Evolutionary conservation across 2,329 filamentous ascomycete genomes (phyloP).

Genomic region (Neopestalotiopsis sp.): DNA sequence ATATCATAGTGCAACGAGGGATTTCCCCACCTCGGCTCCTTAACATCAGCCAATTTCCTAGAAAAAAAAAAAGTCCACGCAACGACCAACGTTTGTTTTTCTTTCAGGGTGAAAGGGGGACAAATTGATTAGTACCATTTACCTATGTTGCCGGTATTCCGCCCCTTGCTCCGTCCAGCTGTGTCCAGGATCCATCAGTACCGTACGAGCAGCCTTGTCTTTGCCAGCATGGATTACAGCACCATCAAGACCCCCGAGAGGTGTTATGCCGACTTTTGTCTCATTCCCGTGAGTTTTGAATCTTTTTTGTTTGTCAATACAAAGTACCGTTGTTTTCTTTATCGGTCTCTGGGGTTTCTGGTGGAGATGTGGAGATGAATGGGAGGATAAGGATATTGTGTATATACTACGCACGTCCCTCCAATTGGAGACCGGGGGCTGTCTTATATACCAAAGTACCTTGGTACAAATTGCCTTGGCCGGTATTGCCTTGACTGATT

Average conservation of each 20-base stretch:
- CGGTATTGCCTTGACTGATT: not conserved
- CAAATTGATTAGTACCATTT: not conserved
- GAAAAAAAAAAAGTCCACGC: too few relatives aligned
- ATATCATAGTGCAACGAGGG: too few relatives aligned
- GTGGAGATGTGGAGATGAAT: not conserved
- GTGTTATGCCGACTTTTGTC: constrained; percentile 89
- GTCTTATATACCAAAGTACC: not conserved
- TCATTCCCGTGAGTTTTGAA: constrained; percentile 71
- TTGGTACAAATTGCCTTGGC: not conserved
- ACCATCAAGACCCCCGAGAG: constrained; percentile 68
- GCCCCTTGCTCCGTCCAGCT: not conserved
- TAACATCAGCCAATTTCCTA: too few relatives aligned
- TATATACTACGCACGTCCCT: not conserved
- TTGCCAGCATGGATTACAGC: constrained; percentile 43
- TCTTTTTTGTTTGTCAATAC: not conserved
- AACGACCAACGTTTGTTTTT: too few relatives aligned
- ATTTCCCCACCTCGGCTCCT: too few relatives aligned
- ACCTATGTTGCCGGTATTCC: not conserved
- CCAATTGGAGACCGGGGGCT: not conserved
- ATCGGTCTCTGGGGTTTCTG: not conserved
- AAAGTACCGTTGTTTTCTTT: not conserved
- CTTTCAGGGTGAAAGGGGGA: too few relatives aligned
- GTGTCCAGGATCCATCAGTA: not conserved
- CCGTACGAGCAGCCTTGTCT: not conserved
- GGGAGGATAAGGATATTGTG: not conserved